Percentiles rank a stretch among this genome's conserved stretches.
Evolutionary conservation across 129 eudicot species (phyloP).

Genomic region (Flaveria sonorensis): DNA sequence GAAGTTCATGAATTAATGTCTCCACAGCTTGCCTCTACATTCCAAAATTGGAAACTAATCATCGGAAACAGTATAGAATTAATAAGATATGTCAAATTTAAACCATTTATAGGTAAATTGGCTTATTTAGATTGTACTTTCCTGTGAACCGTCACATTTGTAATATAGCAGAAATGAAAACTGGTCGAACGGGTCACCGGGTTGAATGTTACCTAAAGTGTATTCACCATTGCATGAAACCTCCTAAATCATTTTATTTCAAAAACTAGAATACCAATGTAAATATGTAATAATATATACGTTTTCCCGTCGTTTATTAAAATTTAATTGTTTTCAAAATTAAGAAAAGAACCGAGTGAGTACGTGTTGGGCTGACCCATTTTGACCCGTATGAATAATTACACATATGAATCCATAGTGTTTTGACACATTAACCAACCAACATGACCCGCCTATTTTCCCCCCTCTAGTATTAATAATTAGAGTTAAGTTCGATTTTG

Average conservation of each 20-base stretch:
- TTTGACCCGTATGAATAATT: neutral
- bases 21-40: slow-evolving; percentile 90
- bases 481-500: too few species aligned
- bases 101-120: neutral
- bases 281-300: neutral
- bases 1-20: slow-evolving; percentile 86
- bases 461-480: neutral
- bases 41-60: slow-evolving; percentile 16
- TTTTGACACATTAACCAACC: neutral
- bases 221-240: slow-evolving; percentile 1
- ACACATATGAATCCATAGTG: neutral
- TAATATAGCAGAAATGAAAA: neutral
- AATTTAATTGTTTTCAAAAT: neutral
- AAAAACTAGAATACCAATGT: neutral
- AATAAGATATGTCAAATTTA: neutral
- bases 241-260: slow-evolving; percentile 2
- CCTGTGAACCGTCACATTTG: neutral
- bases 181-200: neutral
- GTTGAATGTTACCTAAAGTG: neutral
- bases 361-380: neutral
- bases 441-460: neutral
- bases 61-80: neutral
- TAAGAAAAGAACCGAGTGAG: neutral
- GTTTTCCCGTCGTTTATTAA: neutral
- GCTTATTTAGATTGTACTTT: neutral